Evolutionary conservation across 345 rosid genomes (phyloP).

Genomic region (Brassica nigra): DNA sequence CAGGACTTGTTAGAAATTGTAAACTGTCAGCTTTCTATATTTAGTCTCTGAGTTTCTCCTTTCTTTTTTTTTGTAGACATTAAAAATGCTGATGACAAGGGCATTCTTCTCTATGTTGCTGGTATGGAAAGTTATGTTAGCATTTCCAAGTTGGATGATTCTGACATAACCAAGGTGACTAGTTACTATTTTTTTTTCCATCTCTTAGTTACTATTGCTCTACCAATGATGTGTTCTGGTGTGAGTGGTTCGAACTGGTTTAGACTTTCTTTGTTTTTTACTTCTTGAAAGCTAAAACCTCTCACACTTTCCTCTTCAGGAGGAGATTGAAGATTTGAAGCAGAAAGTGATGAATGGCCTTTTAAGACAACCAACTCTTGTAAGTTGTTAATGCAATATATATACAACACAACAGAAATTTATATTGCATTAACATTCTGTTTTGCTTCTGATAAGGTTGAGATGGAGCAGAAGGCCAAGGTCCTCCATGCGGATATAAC

Average conservation of each 20-base stretch:
- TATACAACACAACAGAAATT: neutral
- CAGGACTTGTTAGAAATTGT: neutral
- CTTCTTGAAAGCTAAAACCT: conserved; percentile 5
- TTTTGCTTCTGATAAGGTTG: conserved; percentile 12
- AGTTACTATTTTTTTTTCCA: neutral
- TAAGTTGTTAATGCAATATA: conserved; percentile 18
- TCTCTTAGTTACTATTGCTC: neutral
- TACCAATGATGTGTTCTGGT: neutral
- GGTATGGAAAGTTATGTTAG: conserved; percentile 25
- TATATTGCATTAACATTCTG: neutral
- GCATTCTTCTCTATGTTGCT: conserved; percentile 16
- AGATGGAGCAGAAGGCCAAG: conserved; percentile 37
- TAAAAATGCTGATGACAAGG: conserved; percentile 11
- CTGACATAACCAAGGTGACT: conserved; percentile 38
- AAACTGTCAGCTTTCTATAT: neutral
- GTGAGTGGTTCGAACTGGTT: neutral
- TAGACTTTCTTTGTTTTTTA: neutral
- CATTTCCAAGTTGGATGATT: conserved; percentile 39
- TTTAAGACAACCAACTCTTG: conserved; percentile 39
- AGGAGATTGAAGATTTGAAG: conserved; percentile 35
- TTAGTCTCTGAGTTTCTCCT: neutral
- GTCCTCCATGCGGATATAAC: conserved; percentile 38
- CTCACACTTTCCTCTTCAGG: conserved; percentile 27
- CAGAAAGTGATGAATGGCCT: conserved; percentile 30
- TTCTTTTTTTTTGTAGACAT: conserved; percentile 19